A percentile compares a stretch with the other conserved stretches of the same genome.
These are phyloP conservation scores for Dothidotthia symphoricarpi DNA, from an alignment of 2,329 filamentous ascomycete species.

Conservation along the genomic window DNA sequence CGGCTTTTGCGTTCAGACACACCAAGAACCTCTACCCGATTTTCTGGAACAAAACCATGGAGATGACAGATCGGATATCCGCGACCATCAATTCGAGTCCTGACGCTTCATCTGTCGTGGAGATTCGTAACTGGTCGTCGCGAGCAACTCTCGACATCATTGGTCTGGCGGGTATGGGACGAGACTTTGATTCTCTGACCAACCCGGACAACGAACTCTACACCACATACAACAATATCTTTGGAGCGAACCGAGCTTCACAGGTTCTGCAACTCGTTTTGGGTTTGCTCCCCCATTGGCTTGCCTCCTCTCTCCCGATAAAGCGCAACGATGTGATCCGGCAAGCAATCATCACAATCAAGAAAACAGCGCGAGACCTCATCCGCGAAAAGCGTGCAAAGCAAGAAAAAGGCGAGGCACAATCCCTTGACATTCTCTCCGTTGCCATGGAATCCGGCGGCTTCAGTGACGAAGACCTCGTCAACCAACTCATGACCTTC, in stretches of 20 bases:
- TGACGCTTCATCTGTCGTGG: slow-evolving; percentile 38
- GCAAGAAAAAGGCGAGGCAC: slow-evolving; percentile 46
- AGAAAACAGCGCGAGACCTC: slow-evolving; percentile 64
- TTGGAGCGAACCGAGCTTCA: slow-evolving; percentile 50
- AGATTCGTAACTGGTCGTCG: slow-evolving; percentile 49
- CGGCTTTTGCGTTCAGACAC: slow-evolving; percentile 52
- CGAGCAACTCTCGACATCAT: slow-evolving; percentile 60
- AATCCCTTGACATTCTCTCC: slow-evolving; percentile 72
- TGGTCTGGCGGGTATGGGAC: slow-evolving; percentile 56
- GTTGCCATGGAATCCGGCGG: slow-evolving; percentile 73
- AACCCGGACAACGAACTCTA: slow-evolving; percentile 55
- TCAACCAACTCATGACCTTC: slow-evolving; percentile 89
- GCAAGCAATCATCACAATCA: slow-evolving; percentile 43
- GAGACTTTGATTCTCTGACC: slow-evolving; percentile 55
- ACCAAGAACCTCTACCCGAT: slow-evolving; percentile 51
- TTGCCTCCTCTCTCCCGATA: slow-evolving; percentile 65
- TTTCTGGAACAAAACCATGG: slow-evolving; percentile 51
- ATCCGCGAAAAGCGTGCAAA: slow-evolving; percentile 67
- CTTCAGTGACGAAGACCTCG: slow-evolving; percentile 76
- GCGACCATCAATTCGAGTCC: slow-evolving; percentile 23
- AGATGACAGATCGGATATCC: slow-evolving; percentile 42
- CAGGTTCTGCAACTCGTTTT: slow-evolving; percentile 58
- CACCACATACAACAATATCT: slow-evolving; percentile 52
- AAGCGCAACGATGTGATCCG: slow-evolving; percentile 59
- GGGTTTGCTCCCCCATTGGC: slow-evolving; percentile 61